Percentiles rank a stretch among this genome's conserved stretches.
These are phyloP conservation scores for Glutinoglossum americanum DNA, from an alignment of 495 filamentous ascomycete species.

Conservation along the genomic window DNA sequence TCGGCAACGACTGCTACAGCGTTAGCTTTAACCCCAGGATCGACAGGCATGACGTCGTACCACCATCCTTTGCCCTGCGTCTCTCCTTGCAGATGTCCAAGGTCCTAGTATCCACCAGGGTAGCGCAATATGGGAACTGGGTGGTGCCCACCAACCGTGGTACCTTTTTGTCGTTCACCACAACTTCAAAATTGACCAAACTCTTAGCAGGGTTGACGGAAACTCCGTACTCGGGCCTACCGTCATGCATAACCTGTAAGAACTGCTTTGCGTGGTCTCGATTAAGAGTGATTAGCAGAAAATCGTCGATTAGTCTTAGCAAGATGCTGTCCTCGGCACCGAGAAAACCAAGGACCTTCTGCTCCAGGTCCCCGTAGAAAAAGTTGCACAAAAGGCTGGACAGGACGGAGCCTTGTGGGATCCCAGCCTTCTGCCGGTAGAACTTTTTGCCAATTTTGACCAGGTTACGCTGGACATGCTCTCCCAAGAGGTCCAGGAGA, in stretches of 20 bases:
- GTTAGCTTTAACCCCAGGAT: background rate
- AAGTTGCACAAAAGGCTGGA: slow-evolving; percentile 79
- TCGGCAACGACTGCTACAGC: slow-evolving; percentile 24
- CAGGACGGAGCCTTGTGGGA: slow-evolving; percentile 79
- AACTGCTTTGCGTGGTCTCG: slow-evolving; percentile 42
- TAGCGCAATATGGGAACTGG: slow-evolving; percentile 76
- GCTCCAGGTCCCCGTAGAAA: slow-evolving; percentile 78
- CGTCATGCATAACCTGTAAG: slow-evolving; percentile 54
- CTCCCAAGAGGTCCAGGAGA: slow-evolving; percentile 45
- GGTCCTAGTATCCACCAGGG: slow-evolving; percentile 47
- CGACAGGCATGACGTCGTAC: slow-evolving; percentile 9
- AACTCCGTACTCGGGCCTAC: slow-evolving; percentile 60
- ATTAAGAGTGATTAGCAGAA: slow-evolving; percentile 64
- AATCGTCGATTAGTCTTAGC: slow-evolving; percentile 75
- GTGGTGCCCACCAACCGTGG: slow-evolving; percentile 23
- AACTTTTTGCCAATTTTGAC: slow-evolving; percentile 78
- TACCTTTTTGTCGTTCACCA: slow-evolving; percentile 31
- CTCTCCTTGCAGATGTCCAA: slow-evolving; percentile 50
- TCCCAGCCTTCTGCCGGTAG: slow-evolving; percentile 71
- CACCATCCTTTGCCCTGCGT: slow-evolving; percentile 24
- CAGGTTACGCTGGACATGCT: slow-evolving; percentile 65
- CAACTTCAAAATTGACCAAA: slow-evolving; percentile 64
- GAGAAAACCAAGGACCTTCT: slow-evolving; percentile 43
- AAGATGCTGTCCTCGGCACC: slow-evolving; percentile 37
- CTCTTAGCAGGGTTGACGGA: slow-evolving; percentile 56